Percentiles rank a stretch among this genome's conserved stretches.
Conservation (phyloP, 2,329 filamentous ascomycete genomes). For the Pseudogymnoascus sp. region DNA sequence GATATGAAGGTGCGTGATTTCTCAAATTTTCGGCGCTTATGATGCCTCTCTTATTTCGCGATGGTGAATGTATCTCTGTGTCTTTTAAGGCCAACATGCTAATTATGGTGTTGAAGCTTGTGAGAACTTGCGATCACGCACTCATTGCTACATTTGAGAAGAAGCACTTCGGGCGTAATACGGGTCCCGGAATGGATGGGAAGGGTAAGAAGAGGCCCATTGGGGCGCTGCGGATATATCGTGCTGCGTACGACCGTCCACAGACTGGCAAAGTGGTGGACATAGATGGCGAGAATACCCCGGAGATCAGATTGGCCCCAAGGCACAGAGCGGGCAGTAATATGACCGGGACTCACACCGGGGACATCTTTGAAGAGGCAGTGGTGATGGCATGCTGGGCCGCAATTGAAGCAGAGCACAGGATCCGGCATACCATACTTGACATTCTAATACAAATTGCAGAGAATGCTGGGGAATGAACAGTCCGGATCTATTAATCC, state of each 20-base stretch:
- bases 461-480: neutral
- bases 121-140: neutral
- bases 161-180: neutral
- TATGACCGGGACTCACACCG: neutral
- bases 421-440: neutral
- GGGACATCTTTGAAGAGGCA: neutral
- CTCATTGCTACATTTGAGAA: constrained; percentile 1
- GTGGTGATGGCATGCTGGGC: neutral
- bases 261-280: neutral
- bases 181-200: neutral
- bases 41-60: neutral
- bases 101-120: neutral
- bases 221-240: neutral
- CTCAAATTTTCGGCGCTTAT: neutral
- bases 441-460: neutral
- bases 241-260: neutral
- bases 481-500: neutral
- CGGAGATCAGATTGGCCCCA: neutral
- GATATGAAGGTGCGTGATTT: neutral
- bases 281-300: neutral
- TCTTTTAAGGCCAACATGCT: neutral
- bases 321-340: neutral
- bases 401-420: neutral
- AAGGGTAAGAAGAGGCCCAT: neutral
- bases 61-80: neutral